Conservation (phyloP, 768 basidiomycete genomes). For the Boletellus ananiceps region DNA sequence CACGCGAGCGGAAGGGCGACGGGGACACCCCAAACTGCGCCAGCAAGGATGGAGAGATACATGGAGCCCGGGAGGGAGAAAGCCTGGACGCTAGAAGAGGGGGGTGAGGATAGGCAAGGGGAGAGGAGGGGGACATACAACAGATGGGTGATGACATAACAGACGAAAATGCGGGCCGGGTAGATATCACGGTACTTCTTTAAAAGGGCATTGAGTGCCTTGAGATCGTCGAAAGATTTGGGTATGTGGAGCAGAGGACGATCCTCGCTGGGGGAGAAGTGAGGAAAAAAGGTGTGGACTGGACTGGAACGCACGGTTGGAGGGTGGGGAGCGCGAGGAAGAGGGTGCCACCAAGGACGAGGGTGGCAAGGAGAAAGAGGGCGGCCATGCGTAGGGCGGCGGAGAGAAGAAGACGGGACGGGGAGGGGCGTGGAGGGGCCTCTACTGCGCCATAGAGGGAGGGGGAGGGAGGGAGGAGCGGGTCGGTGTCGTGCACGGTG, state of each 20-base stretch:
- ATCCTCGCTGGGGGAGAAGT: constrained; percentile 56
- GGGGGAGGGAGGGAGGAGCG: constrained; percentile 32
- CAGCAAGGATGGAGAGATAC: constrained; percentile 95
- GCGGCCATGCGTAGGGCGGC: constrained; percentile 81
- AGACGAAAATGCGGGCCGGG: constrained; percentile 78
- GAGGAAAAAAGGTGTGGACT: neutral
- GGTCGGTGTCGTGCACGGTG: constrained; percentile 43
- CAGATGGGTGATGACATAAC: constrained; percentile 85
- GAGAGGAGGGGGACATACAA: constrained; percentile 59
- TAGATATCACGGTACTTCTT: constrained; percentile 92
- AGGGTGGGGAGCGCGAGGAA: constrained; percentile 77
- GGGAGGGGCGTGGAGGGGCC: constrained; percentile 33
- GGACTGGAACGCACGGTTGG: constrained; percentile 54
- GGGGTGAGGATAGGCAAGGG: constrained; percentile 6
- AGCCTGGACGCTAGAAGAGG: constrained; percentile 70
- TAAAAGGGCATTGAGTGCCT: constrained; percentile 76
- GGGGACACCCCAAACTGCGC: constrained; percentile 91
- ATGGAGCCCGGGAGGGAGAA: constrained; percentile 96
- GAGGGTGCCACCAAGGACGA: constrained; percentile 71
- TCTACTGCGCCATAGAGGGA: constrained; percentile 48
- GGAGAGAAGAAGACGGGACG: constrained; percentile 62
- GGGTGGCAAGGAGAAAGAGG: constrained; percentile 66
- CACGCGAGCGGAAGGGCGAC: constrained; percentile 87
- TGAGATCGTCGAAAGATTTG: constrained; percentile 81
- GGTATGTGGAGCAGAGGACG: constrained; percentile 75